These are phyloP conservation scores for Cyberlindnera misumaiensis DNA, from an alignment of 805 yeast species.

Conservation along the genomic window DNA sequence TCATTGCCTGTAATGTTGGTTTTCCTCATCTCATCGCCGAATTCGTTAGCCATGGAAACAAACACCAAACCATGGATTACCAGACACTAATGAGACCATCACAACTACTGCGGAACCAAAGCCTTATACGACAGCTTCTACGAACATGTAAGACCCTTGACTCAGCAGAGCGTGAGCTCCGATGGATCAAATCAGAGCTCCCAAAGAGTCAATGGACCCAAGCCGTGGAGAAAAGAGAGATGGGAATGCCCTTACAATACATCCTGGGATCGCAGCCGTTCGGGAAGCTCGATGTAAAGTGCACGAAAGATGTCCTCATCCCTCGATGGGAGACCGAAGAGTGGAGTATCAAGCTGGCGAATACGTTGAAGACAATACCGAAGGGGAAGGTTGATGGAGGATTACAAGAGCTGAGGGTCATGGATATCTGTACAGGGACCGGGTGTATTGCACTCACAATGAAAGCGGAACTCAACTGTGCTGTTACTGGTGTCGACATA, in stretches of 20 bases:
- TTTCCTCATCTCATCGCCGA: no score
- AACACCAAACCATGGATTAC: no score
- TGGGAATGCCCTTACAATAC: slow-evolving; percentile 72
- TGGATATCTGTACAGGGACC: slow-evolving; percentile 82
- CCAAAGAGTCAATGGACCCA: slow-evolving; percentile 37
- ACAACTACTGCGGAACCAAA: not conserved
- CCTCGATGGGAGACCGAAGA: slow-evolving; percentile 97
- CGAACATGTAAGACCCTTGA: slow-evolving; percentile 19
- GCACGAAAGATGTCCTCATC: slow-evolving; percentile 64
- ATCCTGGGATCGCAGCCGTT: slow-evolving; percentile 84
- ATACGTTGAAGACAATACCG: slow-evolving; percentile 3
- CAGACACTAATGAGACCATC: not conserved
- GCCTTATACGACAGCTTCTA: slow-evolving; percentile 7
- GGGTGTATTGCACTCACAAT: slow-evolving; percentile 75
- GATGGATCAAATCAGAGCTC: slow-evolving; percentile 59
- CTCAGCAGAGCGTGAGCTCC: slow-evolving; percentile 47
- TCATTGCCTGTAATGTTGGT: no score
- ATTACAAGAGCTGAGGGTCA: slow-evolving; percentile 20
- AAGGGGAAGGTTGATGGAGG: no score
- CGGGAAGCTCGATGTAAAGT: slow-evolving; percentile 55
- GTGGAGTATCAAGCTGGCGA: slow-evolving; percentile 51
- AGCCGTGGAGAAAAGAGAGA: slow-evolving; percentile 50
- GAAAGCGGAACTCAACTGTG: slow-evolving; percentile 23
- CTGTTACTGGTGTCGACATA: slow-evolving; percentile 48
- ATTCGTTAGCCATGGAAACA: no score